These are phyloP conservation scores for Cairneyella variabilis DNA, from an alignment of 495 filamentous ascomycete species.

Conservation along the genomic window DNA sequence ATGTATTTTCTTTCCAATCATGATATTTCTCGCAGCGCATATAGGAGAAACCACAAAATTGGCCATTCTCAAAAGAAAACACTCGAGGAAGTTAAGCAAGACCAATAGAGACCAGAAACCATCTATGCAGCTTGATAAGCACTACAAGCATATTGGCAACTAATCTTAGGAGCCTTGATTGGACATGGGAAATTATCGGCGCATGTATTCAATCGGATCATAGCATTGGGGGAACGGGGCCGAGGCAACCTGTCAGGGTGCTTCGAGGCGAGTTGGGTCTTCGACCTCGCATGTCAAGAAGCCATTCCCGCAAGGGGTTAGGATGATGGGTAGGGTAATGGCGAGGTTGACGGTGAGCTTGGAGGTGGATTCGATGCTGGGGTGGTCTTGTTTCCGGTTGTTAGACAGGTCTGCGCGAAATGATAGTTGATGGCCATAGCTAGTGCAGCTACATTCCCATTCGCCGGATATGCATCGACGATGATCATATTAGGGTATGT, in stretches of 20 bases:
- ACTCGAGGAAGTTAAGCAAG: too few species aligned
- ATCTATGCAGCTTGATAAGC: too few species aligned
- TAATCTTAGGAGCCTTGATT: slow-evolving; percentile 17
- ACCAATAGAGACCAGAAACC: too few species aligned
- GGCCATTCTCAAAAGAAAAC: too few species aligned
- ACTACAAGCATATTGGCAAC: too few species aligned
- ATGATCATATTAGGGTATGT: too few species aligned
- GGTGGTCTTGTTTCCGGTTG: neutral
- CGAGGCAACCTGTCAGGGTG: neutral
- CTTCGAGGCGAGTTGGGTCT: neutral
- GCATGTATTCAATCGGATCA: slow-evolving; percentile 5
- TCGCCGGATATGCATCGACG: too few species aligned
- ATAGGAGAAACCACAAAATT: too few species aligned
- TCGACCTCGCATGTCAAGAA: neutral
- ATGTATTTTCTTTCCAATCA: too few species aligned
- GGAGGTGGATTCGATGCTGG: neutral
- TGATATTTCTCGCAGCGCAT: too few species aligned
- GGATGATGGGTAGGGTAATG: neutral
- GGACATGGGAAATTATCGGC: neutral
- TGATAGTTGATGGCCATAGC: neutral
- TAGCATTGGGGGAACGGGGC: neutral
- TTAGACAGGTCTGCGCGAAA: neutral
- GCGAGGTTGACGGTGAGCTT: neutral
- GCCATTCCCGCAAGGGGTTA: neutral
- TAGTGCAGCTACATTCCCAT: neutral